A percentile compares a stretch with the other conserved stretches of the same genome.
These are phyloP conservation scores for Phytophthora agathidicida DNA, from an alignment of 352 stramenopile genomes.

Conservation along the genomic window DNA sequence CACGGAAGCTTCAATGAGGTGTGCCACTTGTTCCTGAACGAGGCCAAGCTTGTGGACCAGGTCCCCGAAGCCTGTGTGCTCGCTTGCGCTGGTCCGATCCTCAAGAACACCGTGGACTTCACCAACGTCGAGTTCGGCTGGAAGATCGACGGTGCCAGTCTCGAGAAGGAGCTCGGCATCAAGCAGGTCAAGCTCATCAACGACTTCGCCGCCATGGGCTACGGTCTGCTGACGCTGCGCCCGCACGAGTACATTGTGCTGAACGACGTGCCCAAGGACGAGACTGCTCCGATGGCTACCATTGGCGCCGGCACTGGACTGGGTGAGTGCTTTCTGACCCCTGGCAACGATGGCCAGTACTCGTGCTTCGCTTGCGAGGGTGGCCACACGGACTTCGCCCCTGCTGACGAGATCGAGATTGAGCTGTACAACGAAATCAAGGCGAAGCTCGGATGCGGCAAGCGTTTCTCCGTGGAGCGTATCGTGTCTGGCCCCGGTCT, in stretches of 20 bases:
- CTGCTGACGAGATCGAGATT: conserved; percentile 83
- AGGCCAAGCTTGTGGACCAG: conserved; percentile 79
- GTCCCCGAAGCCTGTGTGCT: conserved; percentile 69
- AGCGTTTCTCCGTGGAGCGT: conserved; percentile 94
- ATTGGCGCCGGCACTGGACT: conserved; percentile 95
- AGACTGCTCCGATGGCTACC: conserved; percentile 91
- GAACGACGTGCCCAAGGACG: conserved; percentile 70
- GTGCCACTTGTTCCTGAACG: conserved; percentile 92
- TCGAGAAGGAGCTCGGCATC: conserved; percentile 83
- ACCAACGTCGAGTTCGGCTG: conserved; percentile 94
- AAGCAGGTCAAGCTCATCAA: conserved; percentile 92
- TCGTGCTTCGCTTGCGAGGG: conserved; percentile 92
- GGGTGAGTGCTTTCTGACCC: conserved; percentile 95
- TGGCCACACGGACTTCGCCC: conserved; percentile 94
- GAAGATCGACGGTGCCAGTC: conserved; percentile 80
- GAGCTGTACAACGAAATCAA: conserved; percentile 78
- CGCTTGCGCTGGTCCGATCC: conserved; percentile 76
- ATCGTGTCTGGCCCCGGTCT: conserved; percentile 94
- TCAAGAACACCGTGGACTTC: conserved; percentile 85
- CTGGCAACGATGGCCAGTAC: conserved; percentile 78
- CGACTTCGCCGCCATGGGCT: conserved; percentile 97
- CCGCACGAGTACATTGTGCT: conserved; percentile 89
- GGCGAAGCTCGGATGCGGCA: conserved; percentile 65
- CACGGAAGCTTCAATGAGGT: conserved; percentile 84
- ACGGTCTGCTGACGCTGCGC: conserved; percentile 95